Base-by-base conservation (phyloP, 1,284 basidiomycete genomes). In the Athelia sp. region DNA sequence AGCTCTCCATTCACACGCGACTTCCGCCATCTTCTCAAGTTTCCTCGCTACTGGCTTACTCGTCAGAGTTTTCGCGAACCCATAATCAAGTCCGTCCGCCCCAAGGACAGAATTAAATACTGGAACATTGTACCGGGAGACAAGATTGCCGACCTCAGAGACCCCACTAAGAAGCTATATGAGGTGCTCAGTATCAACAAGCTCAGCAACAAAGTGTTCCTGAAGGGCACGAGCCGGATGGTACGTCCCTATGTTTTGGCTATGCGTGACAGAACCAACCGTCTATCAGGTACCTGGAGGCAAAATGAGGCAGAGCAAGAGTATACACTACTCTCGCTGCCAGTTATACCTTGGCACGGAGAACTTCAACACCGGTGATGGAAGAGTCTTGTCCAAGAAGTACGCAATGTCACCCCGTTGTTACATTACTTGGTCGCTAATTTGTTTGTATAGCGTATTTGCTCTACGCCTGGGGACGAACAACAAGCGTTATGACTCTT, bases 51-150 rank as follows among this genome's bases (percentile, higher is more conserved):
- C 49, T 70, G 69, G 65, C 24, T 54, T 43, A 58, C 63, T 34
- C 66, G 62, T 42, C 53, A 52, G 45, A 64, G 62, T n/a, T 65
- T 63, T 44, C 52, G 57, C 35, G 67, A 69, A 52, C 58, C 65
- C 1, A 50, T 51, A 14, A 53, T 70, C 17, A 85, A 84, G 62
- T 74, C 77, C 38, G 79, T 78, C 47, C 72, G 76, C 32, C 74
- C 78, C 15, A 75, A 75, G 52, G 84, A 90, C 58, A 76, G 88
- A 48, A 86, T 92, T 47, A 88, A 89, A 64, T 83, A 79, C 62
- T 92, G 88, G 88, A 92, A 91, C 58, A 77, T 92, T 53, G 83
- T 90, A 23, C 87, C 89, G 8, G 88, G 88, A n/a, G 88, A 92
- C 67, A 78, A 78, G 50, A 79, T 92, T 58, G 76, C 84, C 47